phyloP scores from a whole-genome alignment of 1,139 yeast genomes.

The Chernovozyma aurita region DNA sequence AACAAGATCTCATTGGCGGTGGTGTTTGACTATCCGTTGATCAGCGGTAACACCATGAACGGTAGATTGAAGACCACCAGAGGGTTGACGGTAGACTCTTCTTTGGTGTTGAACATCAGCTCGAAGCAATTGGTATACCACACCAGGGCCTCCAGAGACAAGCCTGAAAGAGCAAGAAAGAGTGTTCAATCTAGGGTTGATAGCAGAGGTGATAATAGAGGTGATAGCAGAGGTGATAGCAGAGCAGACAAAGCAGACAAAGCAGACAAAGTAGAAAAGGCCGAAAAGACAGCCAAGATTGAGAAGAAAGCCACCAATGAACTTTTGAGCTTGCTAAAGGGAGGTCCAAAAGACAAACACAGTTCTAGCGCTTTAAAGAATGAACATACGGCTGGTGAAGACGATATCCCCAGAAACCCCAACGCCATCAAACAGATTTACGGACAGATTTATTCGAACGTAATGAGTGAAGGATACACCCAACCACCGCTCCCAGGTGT shows the following conservation, averaged over 20 bases:
- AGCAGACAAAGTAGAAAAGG: too few species aligned
- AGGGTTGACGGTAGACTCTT: slow-evolving; percentile 79
- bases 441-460: slow-evolving; percentile 44
- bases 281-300: slow-evolving; percentile 7
- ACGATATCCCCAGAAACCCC: slow-evolving; percentile 23
- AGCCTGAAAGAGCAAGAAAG: too few species aligned
- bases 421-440: slow-evolving; percentile 46
- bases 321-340: slow-evolving; percentile 35
- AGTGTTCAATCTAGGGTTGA: too few species aligned
- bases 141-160: slow-evolving; percentile 53
- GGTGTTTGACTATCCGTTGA: slow-evolving; percentile 75
- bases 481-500: too few species aligned
- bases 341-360: slow-evolving; percentile 14
- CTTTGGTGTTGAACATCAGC: slow-evolving; percentile 74
- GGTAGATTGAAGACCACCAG: slow-evolving; percentile 76
- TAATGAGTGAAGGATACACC: slow-evolving; percentile 44
- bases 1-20: slow-evolving; percentile 60
- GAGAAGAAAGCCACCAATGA: slow-evolving; percentile 22
- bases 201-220: too few species aligned
- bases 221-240: too few species aligned
- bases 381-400: slow-evolving; percentile 13
- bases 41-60: slow-evolving; percentile 77
- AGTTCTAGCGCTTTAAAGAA: too few species aligned
- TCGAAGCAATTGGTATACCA: slow-evolving; percentile 73
- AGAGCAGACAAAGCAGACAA: too few species aligned